phyloP scores from a whole-genome alignment of 805 yeast species.

The Kuraishia floccosa region DNA sequence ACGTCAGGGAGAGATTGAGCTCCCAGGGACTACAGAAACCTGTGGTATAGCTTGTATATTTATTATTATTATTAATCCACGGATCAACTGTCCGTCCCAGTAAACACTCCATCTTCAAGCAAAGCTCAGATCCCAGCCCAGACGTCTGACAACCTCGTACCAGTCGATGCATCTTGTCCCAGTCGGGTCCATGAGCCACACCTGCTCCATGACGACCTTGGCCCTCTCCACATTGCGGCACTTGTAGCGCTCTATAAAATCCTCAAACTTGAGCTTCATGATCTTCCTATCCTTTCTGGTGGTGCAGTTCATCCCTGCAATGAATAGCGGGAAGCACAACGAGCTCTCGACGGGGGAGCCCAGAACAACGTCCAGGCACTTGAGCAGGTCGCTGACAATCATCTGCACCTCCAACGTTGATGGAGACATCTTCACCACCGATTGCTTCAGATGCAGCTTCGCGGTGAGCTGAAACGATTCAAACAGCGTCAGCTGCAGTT shows the following conservation, averaged over 20 bases:
- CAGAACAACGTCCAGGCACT: slow-evolving; percentile 48
- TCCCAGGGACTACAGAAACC: too few relatives aligned
- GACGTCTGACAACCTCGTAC: slow-evolving; percentile 50
- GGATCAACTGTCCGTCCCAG: too few relatives aligned
- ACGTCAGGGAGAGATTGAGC: slow-evolving; percentile 14
- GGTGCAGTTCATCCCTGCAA: slow-evolving; percentile 63
- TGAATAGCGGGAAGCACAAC: slow-evolving; percentile 65
- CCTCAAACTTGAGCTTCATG: slow-evolving; percentile 41
- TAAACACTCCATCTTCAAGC: slow-evolving; percentile 26
- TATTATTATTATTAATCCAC: too few relatives aligned
- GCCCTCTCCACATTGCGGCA: slow-evolving; percentile 49
- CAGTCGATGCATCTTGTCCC: slow-evolving; percentile 64
- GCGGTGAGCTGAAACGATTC: slow-evolving; percentile 64
- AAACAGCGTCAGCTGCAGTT: slow-evolving; percentile 57
- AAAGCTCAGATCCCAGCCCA: slow-evolving; percentile 75
- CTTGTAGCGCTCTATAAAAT: slow-evolving; percentile 48
- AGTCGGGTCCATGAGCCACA: slow-evolving; percentile 33
- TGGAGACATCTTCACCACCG: slow-evolving; percentile 50
- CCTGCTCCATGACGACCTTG: slow-evolving; percentile 29
- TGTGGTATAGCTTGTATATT: too few relatives aligned
- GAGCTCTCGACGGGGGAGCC: slow-evolving; percentile 63
- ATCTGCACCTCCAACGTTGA: slow-evolving; percentile 53
- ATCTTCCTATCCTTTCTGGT: slow-evolving; percentile 36
- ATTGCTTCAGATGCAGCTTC: slow-evolving; percentile 53
- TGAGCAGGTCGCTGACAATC: slow-evolving; percentile 38